Base-by-base conservation (phyloP, 345 rosid species). In the Trapa bicornis region DNA sequence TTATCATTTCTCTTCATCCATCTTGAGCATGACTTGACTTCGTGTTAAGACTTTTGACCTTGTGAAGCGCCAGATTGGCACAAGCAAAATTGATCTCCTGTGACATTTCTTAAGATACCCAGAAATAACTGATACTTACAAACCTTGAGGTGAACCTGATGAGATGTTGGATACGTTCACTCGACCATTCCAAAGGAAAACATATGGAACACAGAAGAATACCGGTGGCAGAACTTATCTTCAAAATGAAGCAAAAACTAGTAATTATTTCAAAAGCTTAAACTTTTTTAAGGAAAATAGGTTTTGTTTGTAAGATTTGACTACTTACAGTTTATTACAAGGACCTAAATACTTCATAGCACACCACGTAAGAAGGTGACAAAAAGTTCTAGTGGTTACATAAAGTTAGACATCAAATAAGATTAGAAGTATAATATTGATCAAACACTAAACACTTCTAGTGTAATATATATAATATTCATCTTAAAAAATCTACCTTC, bases 41-140 rank as follows among this genome's bases (percentile, higher is more conserved):
- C 33, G 35, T 54, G 60, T 22, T 35, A 54, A 54, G 22, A n/a
- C 6, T 54, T 54, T 54, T 54, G 33, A 54, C 60, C 60, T 50
- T n/a, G 60, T 54, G 60, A 54, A 54, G 60, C 33, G 17, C 60
- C 60, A 52, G 60, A 16, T 54, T 54, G 60, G 60, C 60, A 54
- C 32, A n/a, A n/a, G 12, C 17, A 54, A 54, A 3, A n/a, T n/a
- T 54, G 60, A 54, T 7, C 60, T 54, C 60, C 60, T n/a, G 33
- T 17, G n/a, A 35, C 35, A 54, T 54, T 22, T 54, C 60, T 54
- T 54, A 54, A n/a, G 60, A 54, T 22, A 54, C n/a, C 60, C 22
- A 15, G 60, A 32, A 53, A 53, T 6, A n/a, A 54, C 2, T 17
- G 17, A 54, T 54, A n/a, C 6, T 22, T n/a, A 54, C 60, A 22